These are phyloP conservation scores for Aspergillus arachidicola DNA, from an alignment of 2,329 filamentous ascomycete genomes.

Conservation along the genomic window DNA sequence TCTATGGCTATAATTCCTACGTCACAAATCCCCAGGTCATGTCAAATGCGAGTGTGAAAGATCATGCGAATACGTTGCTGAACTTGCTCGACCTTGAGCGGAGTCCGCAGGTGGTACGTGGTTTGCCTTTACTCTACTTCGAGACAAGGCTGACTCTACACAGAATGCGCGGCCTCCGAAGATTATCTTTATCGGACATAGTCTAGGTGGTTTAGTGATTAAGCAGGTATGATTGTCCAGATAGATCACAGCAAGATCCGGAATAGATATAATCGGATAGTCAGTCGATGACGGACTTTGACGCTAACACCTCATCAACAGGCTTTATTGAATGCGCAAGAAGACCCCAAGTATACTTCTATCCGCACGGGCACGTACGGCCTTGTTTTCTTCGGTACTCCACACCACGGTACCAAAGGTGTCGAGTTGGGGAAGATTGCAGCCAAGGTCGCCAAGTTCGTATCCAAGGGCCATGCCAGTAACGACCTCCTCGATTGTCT, in stretches of 20 bases:
- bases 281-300: too few relatives aligned
- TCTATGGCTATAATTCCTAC: constrained; percentile 37
- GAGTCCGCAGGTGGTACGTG: constrained; percentile 26
- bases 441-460: constrained; percentile 34
- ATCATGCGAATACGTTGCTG: constrained; percentile 38
- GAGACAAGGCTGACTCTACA: neutral
- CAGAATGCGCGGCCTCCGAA: constrained; percentile 28
- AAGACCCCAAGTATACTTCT: constrained; percentile 36
- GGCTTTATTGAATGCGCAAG: constrained; percentile 38
- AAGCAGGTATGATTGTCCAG: constrained; percentile 27
- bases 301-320: constrained; percentile 5
- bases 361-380: constrained; percentile 37
- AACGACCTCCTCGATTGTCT: constrained; percentile 33
- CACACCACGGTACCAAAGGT: constrained; percentile 36
- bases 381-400: constrained; percentile 39
- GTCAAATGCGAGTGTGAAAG: constrained; percentile 38
- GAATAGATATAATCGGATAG: accelerated
- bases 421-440: constrained; percentile 38
- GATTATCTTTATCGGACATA: constrained; percentile 36
- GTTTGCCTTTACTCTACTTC: neutral
- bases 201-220: constrained; percentile 34
- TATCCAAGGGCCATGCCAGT: constrained; percentile 35
- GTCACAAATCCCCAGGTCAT: constrained; percentile 34
- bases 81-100: constrained; percentile 36
- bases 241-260: too few relatives aligned